These are phyloP conservation scores for Datura wrightii DNA, from an alignment of 257 asterid genomes.

Conservation along the genomic window DNA sequence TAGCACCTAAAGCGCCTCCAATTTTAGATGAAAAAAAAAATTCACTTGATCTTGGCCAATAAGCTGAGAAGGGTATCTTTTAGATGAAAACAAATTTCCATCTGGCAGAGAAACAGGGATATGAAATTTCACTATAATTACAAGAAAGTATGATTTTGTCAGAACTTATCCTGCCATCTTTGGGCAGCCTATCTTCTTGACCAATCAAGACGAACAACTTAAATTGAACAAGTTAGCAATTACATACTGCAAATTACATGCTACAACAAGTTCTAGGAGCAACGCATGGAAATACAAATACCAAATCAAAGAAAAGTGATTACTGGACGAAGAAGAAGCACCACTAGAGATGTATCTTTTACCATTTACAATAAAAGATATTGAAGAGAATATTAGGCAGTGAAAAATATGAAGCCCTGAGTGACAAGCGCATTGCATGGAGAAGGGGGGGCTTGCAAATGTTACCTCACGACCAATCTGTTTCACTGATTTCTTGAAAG, in stretches of 20 bases:
- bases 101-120: neutral
- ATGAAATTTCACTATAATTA: neutral
- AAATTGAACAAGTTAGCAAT: neutral
- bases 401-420: neutral
- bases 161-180: neutral
- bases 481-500: constrained; percentile 83
- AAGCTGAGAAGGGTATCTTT: neutral
- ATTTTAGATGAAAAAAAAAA: neutral
- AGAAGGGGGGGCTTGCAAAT: neutral
- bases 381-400: neutral
- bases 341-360: neutral
- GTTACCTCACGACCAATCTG: constrained; percentile 84
- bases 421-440: constrained; percentile 13
- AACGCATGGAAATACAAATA: neutral
- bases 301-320: neutral
- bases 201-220: neutral
- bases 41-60: neutral
- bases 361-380: neutral
- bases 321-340: constrained; percentile 4
- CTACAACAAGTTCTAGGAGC: neutral
- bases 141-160: neutral
- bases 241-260: constrained; percentile 3
- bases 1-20: constrained; percentile 15
- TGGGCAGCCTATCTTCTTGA: constrained; percentile 14
- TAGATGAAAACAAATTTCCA: neutral